Percentiles rank a stretch among this genome's conserved stretches.
Conservation (phyloP, 768 basidiomycete genomes). For the Auriscalpium vulgare region DNA sequence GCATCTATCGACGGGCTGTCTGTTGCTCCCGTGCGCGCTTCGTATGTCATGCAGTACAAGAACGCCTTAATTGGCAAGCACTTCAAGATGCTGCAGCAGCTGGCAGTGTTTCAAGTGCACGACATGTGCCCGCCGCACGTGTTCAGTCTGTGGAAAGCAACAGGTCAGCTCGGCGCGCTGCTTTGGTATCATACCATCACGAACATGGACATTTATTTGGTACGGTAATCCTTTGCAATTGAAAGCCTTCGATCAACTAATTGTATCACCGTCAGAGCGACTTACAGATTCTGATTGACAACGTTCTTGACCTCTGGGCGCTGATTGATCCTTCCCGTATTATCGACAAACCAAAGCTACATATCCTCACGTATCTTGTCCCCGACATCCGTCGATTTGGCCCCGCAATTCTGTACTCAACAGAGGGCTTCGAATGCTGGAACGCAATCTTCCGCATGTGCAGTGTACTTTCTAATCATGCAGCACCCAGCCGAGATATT, state of each 20-base stretch:
- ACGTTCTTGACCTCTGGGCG: slow-evolving; percentile 19
- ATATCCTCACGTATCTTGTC: slow-evolving; percentile 23
- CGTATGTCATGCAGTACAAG: slow-evolving; percentile 27
- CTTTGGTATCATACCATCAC: slow-evolving; percentile 25
- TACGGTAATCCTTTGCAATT: neutral
- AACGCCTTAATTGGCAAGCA: slow-evolving; percentile 30
- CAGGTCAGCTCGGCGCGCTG: slow-evolving; percentile 23
- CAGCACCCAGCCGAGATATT: slow-evolving; percentile 34
- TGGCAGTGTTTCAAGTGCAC: slow-evolving; percentile 22
- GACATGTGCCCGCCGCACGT: neutral
- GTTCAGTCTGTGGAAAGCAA: slow-evolving; percentile 22
- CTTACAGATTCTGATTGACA: slow-evolving; percentile 8
- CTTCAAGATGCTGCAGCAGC: slow-evolving; percentile 26
- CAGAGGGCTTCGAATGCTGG: slow-evolving; percentile 30
- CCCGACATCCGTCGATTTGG: slow-evolving; percentile 26
- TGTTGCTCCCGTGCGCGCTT: slow-evolving; percentile 18
- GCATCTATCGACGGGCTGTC: slow-evolving; percentile 22
- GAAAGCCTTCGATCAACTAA: neutral
- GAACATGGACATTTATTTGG: slow-evolving; percentile 22
- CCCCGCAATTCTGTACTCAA: slow-evolving; percentile 23
- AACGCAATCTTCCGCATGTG: slow-evolving; percentile 32
- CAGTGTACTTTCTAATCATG: slow-evolving; percentile 33
- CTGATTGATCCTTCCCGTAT: slow-evolving; percentile 21
- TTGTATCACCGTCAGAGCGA: slow-evolving; percentile 3
- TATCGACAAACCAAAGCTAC: slow-evolving; percentile 25